Evolutionary conservation across 2,329 filamentous ascomycete genomes (phyloP).

Genomic region (Plenodomus tracheiphilus): DNA sequence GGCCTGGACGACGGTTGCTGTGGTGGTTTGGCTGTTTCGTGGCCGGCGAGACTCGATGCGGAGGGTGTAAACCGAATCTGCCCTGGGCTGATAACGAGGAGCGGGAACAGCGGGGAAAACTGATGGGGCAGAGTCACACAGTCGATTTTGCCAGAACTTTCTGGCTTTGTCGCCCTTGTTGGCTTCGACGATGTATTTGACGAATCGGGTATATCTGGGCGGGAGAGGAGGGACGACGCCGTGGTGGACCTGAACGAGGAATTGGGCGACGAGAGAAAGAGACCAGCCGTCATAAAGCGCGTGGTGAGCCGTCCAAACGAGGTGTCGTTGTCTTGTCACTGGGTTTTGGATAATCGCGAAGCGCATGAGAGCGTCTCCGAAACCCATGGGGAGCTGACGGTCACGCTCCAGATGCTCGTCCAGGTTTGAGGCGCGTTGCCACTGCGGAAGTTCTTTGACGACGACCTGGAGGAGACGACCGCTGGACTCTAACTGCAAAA

Average conservation of each 20-base stretch:
- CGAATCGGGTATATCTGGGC: constrained; percentile 18
- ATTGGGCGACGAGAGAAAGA: constrained; percentile 2
- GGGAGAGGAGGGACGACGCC: background rate
- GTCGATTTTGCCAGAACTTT: background rate
- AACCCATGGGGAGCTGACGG: background rate
- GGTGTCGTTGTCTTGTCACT: constrained; percentile 8
- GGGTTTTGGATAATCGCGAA: constrained; percentile 9
- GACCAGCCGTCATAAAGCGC: constrained; percentile 40
- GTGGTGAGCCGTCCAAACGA: constrained; percentile 45
- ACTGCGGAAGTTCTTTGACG: constrained; percentile 9
- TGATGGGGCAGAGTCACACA: background rate
- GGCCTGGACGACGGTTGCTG: constrained; percentile 6
- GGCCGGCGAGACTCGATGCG: background rate
- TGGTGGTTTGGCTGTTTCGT: background rate
- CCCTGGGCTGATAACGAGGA: no score
- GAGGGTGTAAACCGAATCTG: background rate
- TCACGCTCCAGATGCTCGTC: constrained; percentile 5
- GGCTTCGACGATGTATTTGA: constrained; percentile 22
- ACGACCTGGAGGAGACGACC: constrained; percentile 19
- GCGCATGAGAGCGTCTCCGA: constrained; percentile 13
- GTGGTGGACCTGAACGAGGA: constrained; percentile 6
- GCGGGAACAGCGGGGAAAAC: background rate
- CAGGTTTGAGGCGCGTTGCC: constrained; percentile 3
- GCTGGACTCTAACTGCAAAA: background rate
- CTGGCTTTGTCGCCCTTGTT: background rate